Conservation (phyloP, 306 rosid genomes). For the Cyamopsis tetragonoloba region DNA sequence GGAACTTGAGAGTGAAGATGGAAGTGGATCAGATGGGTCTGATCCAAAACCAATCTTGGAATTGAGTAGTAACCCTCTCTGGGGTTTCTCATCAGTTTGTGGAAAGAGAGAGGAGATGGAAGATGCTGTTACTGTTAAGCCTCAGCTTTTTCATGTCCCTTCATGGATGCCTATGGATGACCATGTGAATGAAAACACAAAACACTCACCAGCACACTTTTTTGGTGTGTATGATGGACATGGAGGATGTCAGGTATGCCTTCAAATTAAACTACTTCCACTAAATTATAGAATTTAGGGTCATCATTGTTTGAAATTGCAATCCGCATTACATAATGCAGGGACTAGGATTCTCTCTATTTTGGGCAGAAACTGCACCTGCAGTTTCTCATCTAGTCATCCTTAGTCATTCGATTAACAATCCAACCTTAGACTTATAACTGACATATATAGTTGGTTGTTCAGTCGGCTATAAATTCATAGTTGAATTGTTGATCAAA, state of each 20-base stretch:
- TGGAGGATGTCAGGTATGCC: slow-evolving; percentile 68
- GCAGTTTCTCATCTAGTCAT: no score
- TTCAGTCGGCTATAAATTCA: no score
- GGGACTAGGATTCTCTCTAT: no score
- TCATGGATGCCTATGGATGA: slow-evolving; percentile 42
- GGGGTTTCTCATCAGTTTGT: slow-evolving; percentile 59
- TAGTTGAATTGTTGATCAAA: no score
- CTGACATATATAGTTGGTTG: no score
- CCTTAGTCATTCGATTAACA: no score
- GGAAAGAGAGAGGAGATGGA: slow-evolving; percentile 88
- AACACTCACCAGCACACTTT: slow-evolving; percentile 44
- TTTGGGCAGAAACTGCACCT: no score
- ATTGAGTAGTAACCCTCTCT: slow-evolving; percentile 41
- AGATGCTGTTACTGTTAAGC: slow-evolving; percentile 56
- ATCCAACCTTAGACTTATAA: no score
- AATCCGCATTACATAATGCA: no score
- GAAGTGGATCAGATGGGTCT: slow-evolving; percentile 37
- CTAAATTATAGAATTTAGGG: background rate
- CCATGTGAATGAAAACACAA: slow-evolving; percentile 20
- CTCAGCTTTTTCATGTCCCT: slow-evolving; percentile 50
- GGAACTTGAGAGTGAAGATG: slow-evolving; percentile 36
- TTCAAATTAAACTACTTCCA: background rate
- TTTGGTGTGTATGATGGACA: slow-evolving; percentile 84
- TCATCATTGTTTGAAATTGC: no score
- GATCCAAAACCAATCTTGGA: slow-evolving; percentile 39